A percentile compares a stretch with the other conserved stretches of the same genome.
Evolutionary conservation across 345 rosid species (phyloP).

Genomic region (Salix exigua): DNA sequence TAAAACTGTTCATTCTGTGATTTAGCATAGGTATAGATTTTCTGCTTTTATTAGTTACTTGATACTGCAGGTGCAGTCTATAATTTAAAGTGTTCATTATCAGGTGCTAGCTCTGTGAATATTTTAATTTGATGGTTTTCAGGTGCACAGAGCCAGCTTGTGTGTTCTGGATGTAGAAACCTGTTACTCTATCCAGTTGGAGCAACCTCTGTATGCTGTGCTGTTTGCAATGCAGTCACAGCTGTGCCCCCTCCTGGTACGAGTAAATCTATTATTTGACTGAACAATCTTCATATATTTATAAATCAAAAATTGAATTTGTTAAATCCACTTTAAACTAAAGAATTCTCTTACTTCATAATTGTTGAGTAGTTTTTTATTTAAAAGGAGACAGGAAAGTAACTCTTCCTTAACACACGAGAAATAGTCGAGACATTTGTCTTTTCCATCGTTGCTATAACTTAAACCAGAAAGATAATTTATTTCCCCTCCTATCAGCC

Average conservation of each 20-base stretch:
- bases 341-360: background rate
- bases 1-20: background rate
- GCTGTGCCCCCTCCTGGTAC: slow-evolving; percentile 93
- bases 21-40: background rate
- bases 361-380: background rate
- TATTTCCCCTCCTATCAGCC: background rate
- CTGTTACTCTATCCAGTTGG: slow-evolving; percentile 88
- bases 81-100: background rate
- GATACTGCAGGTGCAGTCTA: background rate
- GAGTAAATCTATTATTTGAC: background rate
- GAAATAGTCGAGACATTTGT: background rate
- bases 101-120: too few species aligned
- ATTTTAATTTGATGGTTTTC: background rate
- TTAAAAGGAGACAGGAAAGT: background rate
- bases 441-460: background rate
- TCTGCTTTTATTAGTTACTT: background rate
- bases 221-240: slow-evolving; percentile 98
- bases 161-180: slow-evolving; percentile 94
- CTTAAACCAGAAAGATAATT: background rate
- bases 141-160: slow-evolving; percentile 83
- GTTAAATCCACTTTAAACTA: background rate
- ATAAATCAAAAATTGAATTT: background rate
- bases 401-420: background rate
- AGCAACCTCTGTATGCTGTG: slow-evolving; percentile 94
- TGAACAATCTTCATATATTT: background rate